A percentile compares a stretch with the other conserved stretches of the same genome.
Conservation (phyloP, 2,329 filamentous ascomycete genomes). For the Trichoderma afroharzianum region DNA sequence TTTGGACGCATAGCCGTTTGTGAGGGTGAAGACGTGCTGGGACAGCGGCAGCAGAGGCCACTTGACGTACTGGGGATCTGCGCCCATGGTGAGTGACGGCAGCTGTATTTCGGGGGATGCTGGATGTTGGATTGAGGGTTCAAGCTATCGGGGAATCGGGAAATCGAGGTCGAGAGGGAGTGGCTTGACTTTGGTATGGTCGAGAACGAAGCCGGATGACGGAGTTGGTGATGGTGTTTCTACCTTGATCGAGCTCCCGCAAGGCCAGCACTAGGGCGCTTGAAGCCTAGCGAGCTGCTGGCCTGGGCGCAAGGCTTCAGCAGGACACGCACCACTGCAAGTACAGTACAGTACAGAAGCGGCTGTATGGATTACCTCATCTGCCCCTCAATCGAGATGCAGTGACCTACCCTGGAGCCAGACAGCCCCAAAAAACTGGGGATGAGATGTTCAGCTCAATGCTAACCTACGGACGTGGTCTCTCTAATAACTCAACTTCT, state of each 20-base stretch:
- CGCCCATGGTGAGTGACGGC: slow-evolving; percentile 55
- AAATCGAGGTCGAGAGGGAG: neutral
- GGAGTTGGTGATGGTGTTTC: slow-evolving; percentile 5
- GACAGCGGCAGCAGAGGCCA: slow-evolving; percentile 78
- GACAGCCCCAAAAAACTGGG: neutral
- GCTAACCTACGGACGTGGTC: neutral
- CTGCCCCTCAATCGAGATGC: neutral
- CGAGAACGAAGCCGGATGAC: slow-evolving; percentile 5
- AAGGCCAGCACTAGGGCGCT: slow-evolving; percentile 4
- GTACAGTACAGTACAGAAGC: neutral
- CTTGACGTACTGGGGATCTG: slow-evolving; percentile 82
- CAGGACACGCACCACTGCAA: slow-evolving; percentile 18
- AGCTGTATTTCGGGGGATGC: neutral
- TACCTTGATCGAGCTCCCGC: slow-evolving; percentile 10
- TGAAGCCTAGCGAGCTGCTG: slow-evolving; percentile 4
- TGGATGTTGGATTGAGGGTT: neutral
- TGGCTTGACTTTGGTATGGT: neutral
- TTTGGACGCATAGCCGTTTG: slow-evolving; percentile 69
- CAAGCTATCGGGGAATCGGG: neutral
- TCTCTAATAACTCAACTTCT: neutral
- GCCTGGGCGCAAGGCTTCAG: slow-evolving; percentile 20
- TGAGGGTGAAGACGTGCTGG: slow-evolving; percentile 83
- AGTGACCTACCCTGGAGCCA: neutral
- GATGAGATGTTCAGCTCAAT: neutral
- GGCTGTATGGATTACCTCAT: neutral